Percentiles rank a stretch among this genome's conserved stretches.
phyloP scores from a whole-genome alignment of 2,329 filamentous ascomycete genomes.

The Pseudogymnoascus sp. region DNA sequence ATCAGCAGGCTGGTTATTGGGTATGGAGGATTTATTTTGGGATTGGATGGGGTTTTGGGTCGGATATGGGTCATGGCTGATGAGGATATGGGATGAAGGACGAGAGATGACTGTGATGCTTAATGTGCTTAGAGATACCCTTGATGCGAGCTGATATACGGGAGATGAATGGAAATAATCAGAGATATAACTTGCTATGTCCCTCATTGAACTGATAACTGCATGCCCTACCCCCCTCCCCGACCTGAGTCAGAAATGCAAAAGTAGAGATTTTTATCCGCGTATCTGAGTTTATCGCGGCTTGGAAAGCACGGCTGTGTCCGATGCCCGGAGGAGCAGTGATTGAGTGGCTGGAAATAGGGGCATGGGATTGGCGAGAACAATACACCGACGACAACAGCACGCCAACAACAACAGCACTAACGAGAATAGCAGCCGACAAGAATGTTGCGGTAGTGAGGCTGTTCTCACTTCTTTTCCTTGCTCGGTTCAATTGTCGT shows the following conservation, averaged over 20 bases:
- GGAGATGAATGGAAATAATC: background rate
- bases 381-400: too few relatives aligned
- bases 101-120: background rate
- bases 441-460: background rate
- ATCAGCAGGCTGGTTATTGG: constrained; percentile 6
- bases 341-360: too few relatives aligned
- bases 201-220: background rate
- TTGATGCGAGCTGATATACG: constrained; percentile 7
- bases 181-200: constrained; percentile 1
- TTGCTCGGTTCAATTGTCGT: too few relatives aligned
- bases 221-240: background rate
- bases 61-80: background rate
- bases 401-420: too few relatives aligned
- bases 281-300: too few relatives aligned
- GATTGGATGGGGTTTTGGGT: background rate
- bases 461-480: background rate
- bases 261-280: background rate
- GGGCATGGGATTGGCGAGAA: background rate
- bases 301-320: too few relatives aligned
- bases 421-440: background rate
- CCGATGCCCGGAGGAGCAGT: too few relatives aligned
- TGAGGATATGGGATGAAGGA: background rate
- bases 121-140: constrained; percentile 8
- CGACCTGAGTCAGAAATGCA: background rate
- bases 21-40: background rate